A percentile compares a stretch with the other conserved stretches of the same genome.
These are phyloP conservation scores for Epithemia pelagica DNA, from an alignment of 108 stramenopile species.

Conservation along the genomic window DNA sequence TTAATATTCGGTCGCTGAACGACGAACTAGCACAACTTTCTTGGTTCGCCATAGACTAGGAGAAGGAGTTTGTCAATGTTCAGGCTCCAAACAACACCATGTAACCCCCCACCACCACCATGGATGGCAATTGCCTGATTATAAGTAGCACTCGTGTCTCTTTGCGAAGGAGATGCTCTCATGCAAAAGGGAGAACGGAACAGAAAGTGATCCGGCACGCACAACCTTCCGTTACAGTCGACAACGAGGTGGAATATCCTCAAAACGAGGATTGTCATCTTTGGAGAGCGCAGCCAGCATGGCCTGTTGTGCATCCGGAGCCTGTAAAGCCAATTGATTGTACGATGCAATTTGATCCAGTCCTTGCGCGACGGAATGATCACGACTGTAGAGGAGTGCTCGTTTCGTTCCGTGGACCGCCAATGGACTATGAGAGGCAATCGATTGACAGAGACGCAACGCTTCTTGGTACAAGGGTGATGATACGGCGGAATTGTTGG, in stretches of 20 bases:
- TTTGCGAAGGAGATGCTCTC: too few relatives aligned
- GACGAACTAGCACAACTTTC: too few relatives aligned
- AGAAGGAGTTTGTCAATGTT: too few relatives aligned
- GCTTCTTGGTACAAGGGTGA: slow-evolving; percentile 29
- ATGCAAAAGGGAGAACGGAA: too few relatives aligned
- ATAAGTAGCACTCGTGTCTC: too few relatives aligned
- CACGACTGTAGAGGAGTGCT: slow-evolving; percentile 59
- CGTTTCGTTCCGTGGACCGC: slow-evolving; percentile 63
- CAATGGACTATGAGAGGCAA: slow-evolving; percentile 56
- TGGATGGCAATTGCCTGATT: too few relatives aligned
- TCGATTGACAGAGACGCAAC: slow-evolving; percentile 32
- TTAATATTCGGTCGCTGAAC: too few relatives aligned
- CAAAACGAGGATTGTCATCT: not conserved
- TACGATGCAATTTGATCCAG: slow-evolving; percentile 63
- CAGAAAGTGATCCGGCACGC: too few relatives aligned
- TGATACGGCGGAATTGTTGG: slow-evolving; percentile 3
- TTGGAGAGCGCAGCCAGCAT: slow-evolving; percentile 19
- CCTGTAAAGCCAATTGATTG: slow-evolving; percentile 67
- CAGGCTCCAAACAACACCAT: too few relatives aligned
- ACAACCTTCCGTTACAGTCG: slow-evolving; percentile 3
- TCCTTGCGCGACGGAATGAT: slow-evolving; percentile 67
- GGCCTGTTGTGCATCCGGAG: slow-evolving; percentile 50
- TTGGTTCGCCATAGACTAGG: too few relatives aligned
- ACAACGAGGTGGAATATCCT: not conserved
- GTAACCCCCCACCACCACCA: too few relatives aligned